Evolutionary conservation across 1,139 yeast genomes (phyloP), one percentile per base, ranked within the genome.

Genomic region (Lizanozyma gosingica): DNA sequence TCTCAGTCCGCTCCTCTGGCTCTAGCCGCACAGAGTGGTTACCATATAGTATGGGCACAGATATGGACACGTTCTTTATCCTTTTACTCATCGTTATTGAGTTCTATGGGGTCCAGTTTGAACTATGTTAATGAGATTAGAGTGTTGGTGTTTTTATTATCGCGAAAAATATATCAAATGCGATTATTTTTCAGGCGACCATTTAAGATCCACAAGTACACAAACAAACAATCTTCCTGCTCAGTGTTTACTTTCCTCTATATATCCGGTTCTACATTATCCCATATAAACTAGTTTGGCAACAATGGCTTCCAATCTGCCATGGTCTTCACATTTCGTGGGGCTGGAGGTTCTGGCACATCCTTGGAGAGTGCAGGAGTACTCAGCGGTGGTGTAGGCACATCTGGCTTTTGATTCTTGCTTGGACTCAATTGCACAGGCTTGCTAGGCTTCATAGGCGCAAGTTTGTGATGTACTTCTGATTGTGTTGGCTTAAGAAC

Each of bases 41-140:
- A 8, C 98, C 98, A 54, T 87, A 88, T 27, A 85, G 59, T 22
- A 92, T 78, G 1, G 98, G 97, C 40, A 94, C 79, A 2, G 92
- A 73, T 14, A 90, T 78, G 0, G 95, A 80, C 9, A 90, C 73
- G 49, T 85, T 85, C 65, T 83, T 70, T 40, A 70, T 65, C 48
- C 76, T 55, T 48, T 63, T 64, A 36, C 29, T 22, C 29, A 22
- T 22, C 9, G n/a, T n/a, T n/a, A n/a, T n/a, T n/a, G n/a, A n/a
- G n/a, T n/a, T n/a, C n/a, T n/a, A n/a, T n/a, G n/a, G n/a, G n/a
- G n/a, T n/a, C n/a, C n/a, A n/a, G n/a, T n/a, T n/a, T n/a, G n/a
- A n/a, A n/a, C n/a, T n/a, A n/a, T n/a, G n/a, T n/a, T n/a, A n/a
- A n/a, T n/a, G n/a, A n/a, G n/a, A n/a, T n/a, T n/a, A n/a, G n/a